Percentiles rank a stretch among this genome's conserved stretches.
phyloP scores from a whole-genome alignment of 441 rosid genomes.

The Adansonia grandidieri region DNA sequence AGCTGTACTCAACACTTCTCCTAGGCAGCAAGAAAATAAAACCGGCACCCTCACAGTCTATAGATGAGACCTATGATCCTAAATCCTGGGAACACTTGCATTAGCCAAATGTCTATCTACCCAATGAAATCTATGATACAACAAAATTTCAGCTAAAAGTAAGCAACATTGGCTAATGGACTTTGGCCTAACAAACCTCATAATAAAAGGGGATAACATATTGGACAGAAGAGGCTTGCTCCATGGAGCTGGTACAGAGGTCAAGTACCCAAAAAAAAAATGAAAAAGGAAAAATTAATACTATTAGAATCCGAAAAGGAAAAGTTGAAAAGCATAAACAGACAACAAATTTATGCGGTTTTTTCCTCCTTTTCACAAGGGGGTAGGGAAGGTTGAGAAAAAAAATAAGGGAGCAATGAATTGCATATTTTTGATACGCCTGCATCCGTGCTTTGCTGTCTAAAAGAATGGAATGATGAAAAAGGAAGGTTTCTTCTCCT shows the following conservation, averaged over 20 bases:
- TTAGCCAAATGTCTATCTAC: neutral
- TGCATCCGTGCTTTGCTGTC: neutral
- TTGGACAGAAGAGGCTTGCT: neutral
- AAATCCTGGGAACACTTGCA: slow-evolving; percentile 5
- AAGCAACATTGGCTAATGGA: neutral
- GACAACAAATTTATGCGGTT: neutral
- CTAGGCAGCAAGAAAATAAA: slow-evolving; percentile 7
- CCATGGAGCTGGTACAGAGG: neutral
- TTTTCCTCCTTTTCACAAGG: neutral
- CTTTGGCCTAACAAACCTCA: neutral
- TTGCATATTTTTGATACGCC: neutral
- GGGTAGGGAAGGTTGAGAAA: neutral
- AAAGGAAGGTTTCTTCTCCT: neutral
- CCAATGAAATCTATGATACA: neutral
- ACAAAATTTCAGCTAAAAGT: slow-evolving; percentile 17
- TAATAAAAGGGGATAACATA: no score
- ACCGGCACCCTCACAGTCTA: neutral
- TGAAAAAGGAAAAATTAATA: neutral
- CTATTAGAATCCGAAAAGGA: neutral
- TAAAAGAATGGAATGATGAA: neutral
- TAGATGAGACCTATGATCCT: slow-evolving; percentile 1
- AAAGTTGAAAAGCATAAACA: neutral
- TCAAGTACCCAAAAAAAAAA: neutral
- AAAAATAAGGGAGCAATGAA: neutral
- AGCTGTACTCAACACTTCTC: slow-evolving; percentile 4